Base-by-base conservation (phyloP, 176 grass and related monocot genomes). In the Oryza coarctata region DNA sequence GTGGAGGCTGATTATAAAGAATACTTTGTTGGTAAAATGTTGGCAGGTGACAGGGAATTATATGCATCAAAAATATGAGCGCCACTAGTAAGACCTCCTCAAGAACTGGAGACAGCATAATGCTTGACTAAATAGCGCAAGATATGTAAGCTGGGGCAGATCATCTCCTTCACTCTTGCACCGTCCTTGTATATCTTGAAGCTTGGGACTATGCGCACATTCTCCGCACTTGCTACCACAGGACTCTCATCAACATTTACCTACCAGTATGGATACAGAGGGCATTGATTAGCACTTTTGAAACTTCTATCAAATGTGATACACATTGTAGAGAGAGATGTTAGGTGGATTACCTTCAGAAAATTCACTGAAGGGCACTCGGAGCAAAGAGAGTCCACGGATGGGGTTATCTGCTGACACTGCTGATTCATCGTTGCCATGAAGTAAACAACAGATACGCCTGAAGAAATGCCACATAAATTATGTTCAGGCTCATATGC, bases 111-210 rank as follows among this genome's bases (percentile, higher is more conserved):
- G 86, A 91, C 72, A 61, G 84, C 83, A 78, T 97, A 90, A 79
- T 97, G 84, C 84, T 83, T 89, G 74, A 97, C 68, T 25, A 86
- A 91, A 74, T 90, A 87, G 22, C 81, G 78, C 47, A 97, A 63
- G 3, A 87, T 66, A 5, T 93, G 72, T 36, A 87, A 73, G 75
- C 49, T 90, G 28, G 91, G 94, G 74, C 81, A 85, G 69, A 91
- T 91, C 81, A 93, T 97, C 81, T 91, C 91, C 68, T 97, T 97
- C 74, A 89, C 62, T 49, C 75, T 85, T 10, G 63, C 75, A 31
- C 87, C 84, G 25, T 87, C 68, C 80, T 89, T 91, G 89, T 97
- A 97, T 70, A 97, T 90, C 87, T 89, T 89, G 71, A 97, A 94
- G 34, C 79, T 62, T 3, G 94, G 91, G 63, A 89, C 82, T 76